These are phyloP conservation scores for Aspergillus novofumigatus DNA, from an alignment of 2,329 filamentous ascomycete genomes.

Conservation along the genomic window DNA sequence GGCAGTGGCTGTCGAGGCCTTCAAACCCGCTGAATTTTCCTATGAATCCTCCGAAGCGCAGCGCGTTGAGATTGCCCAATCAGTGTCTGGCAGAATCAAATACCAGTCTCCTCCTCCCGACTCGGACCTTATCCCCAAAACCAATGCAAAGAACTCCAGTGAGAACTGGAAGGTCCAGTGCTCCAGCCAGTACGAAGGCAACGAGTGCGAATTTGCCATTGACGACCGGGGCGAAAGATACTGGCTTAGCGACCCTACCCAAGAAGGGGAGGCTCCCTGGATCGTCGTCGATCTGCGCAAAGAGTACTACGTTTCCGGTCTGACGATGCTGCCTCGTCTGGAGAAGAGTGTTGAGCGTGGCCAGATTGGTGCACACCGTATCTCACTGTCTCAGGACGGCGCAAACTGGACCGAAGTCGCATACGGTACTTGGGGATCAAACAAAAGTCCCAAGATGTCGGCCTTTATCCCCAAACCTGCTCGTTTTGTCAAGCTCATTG, in stretches of 20 bases:
- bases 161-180: conserved; percentile 3
- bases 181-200: conserved; percentile 1
- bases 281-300: conserved; percentile 11
- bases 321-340: conserved; percentile 14
- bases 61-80: conserved; percentile 2
- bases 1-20: conserved; percentile 12
- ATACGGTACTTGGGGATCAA: conserved; percentile 18
- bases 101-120: conserved; percentile 6
- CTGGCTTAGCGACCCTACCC: conserved; percentile 9
- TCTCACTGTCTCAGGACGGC: conserved; percentile 2
- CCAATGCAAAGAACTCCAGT: neutral
- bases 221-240: conserved; percentile 12
- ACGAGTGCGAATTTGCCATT: conserved; percentile 9
- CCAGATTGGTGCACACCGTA: conserved; percentile 14
- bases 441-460: conserved; percentile 16
- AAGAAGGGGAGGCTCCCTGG: neutral
- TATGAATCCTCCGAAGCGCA: conserved; percentile 8
- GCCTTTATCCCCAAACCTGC: conserved; percentile 13
- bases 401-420: conserved; percentile 14
- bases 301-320: conserved; percentile 10
- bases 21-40: conserved; percentile 10
- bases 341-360: neutral
- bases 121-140: conserved; percentile 3
- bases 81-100: neutral
- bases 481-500: conserved; percentile 9